phyloP scores from a whole-genome alignment of 345 rosid species.

The Eucalyptus leucophloia region DNA sequence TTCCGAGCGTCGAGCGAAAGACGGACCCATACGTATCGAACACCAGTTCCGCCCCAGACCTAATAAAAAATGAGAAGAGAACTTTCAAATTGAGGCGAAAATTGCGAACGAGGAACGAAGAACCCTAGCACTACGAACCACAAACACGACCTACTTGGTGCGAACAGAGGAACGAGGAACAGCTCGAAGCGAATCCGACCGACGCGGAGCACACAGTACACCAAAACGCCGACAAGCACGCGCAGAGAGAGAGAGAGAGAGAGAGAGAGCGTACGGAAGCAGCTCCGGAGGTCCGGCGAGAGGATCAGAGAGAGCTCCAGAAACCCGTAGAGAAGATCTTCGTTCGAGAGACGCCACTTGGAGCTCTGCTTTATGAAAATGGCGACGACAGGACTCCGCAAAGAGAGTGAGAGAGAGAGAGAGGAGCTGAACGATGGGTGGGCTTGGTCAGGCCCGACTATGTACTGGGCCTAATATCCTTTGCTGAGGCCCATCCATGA shows the following conservation, averaged over 20 bases:
- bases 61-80: not conserved
- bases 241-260: not conserved
- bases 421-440: not conserved
- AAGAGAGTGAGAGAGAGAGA: not conserved
- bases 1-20: not conserved
- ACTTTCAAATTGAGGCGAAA: not conserved
- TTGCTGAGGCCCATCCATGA: not conserved
- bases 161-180: not conserved
- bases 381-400: not conserved
- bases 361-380: not conserved
- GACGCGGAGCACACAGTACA: not conserved
- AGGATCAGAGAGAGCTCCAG: not conserved
- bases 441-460: not conserved
- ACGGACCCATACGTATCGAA: not conserved
- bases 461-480: not conserved
- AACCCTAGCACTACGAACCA: not conserved
- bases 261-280: not conserved
- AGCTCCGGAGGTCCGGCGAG: not conserved
- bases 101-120: not conserved
- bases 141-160: fast-evolving
- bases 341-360: not conserved
- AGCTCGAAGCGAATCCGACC: not conserved
- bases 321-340: not conserved
- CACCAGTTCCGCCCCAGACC: not conserved
- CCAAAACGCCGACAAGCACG: not conserved